Base-by-base conservation (phyloP, 2,329 filamentous ascomycete genomes). In the Microcyclospora pomicola region DNA sequence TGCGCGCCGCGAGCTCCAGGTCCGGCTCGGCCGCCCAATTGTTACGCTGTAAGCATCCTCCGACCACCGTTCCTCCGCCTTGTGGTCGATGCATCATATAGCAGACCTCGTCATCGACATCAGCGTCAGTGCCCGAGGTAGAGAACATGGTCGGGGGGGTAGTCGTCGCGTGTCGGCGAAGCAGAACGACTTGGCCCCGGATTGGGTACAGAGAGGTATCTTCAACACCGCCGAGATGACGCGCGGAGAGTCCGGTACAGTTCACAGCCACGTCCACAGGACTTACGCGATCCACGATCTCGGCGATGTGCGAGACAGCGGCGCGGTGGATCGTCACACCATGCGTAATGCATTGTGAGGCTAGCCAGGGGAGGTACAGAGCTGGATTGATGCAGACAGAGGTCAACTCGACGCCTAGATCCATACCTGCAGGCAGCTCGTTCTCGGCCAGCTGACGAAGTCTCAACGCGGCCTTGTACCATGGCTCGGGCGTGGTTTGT, bases 321-420 rank as follows among this genome's bases (percentile, higher is more conserved):
- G 63, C 74, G 14, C 83, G 73, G 50, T 73, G 72, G 51, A 88
- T 65, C 1, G 73, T 65, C 5, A 81, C 79, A 15, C 82, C 80
- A 36, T 74, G 72, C 49, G 73, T 73, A 13, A 79, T 66, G 56
- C 82, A 88, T 61, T 86, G 77, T 1, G 80, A 78, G 0, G 82
- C 64, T 0, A 93, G 74, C 73, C 81, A 93, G 3, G 81, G 74
- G 2, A 93, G 73, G 59, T 92, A 93, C 41, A 92, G 61, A 34
- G 80, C 73, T 0, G 81, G 81, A 61, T 94, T 93, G 57, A 93
- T 85, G 60, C 84, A 92, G 15, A 91, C 75, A 1, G 80, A 86
- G 10, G 73, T 82, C 56, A 86, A 91, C 40, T 71, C 67, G 38
- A 73, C 79, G 14, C 74, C 83, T 5, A 75, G 78, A 39, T 82